Evolutionary conservation across 441 rosid species (phyloP).

Genomic region (Flueggea neowawraea): DNA sequence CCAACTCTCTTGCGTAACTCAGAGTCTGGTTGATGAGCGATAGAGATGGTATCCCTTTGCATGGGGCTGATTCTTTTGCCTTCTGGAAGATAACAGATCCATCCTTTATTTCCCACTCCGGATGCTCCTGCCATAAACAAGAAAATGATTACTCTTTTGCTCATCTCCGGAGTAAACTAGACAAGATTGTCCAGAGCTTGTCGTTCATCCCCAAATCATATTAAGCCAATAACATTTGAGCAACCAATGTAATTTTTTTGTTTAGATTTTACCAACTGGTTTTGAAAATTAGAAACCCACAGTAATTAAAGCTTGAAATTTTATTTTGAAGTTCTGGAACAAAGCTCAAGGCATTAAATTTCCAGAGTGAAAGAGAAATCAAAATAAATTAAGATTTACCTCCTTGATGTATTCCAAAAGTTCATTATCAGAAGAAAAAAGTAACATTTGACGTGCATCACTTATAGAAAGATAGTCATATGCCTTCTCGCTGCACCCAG

Average conservation of each 20-base stretch:
- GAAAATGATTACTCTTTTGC: not conserved
- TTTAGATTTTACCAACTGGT: too few species aligned
- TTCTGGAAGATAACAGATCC: constrained; percentile 79
- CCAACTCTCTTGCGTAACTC: constrained; percentile 95
- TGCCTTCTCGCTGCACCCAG: constrained; percentile 99
- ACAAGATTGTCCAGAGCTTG: too few species aligned
- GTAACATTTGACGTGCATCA: constrained; percentile 76
- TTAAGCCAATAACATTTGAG: too few species aligned
- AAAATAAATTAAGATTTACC: constrained; percentile 28
- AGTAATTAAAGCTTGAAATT: too few species aligned
- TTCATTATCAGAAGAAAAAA: constrained; percentile 74
- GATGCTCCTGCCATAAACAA: constrained; percentile 57
- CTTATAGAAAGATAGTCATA: constrained; percentile 71
- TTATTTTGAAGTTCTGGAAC: not conserved
- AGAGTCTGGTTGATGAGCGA: constrained; percentile 95
- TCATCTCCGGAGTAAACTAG: too few species aligned
- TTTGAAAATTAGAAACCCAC: too few species aligned
- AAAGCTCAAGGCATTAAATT: not conserved
- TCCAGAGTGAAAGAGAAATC: not conserved
- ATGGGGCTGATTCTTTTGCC: constrained; percentile 79
- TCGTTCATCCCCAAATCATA: too few species aligned
- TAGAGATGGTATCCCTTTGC: constrained; percentile 91
- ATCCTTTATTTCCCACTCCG: constrained; percentile 81
- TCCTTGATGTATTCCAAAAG: constrained; percentile 66
- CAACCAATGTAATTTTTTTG: too few species aligned